Percentiles rank a stretch among this genome's conserved stretches.
phyloP scores from a whole-genome alignment of 257 asterid genomes.

The Eucommia ulmoides region DNA sequence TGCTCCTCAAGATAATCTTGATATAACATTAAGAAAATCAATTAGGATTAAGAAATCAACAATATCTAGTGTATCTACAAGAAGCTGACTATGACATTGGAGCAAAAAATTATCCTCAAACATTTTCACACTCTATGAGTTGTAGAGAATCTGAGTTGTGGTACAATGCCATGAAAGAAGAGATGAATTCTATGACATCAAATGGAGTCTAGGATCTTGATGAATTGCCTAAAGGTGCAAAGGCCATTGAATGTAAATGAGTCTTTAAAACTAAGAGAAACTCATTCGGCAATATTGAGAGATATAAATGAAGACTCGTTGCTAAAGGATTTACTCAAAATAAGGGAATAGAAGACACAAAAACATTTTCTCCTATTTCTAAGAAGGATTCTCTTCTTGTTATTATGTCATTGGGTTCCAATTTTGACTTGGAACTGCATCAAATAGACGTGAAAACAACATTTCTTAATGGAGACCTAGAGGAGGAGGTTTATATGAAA shows the following conservation, averaged over 20 bases:
- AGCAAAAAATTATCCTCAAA: not conserved
- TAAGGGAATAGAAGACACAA: too few species aligned
- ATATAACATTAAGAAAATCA: not conserved
- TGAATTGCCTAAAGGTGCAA: not conserved
- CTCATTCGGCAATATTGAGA: too few species aligned
- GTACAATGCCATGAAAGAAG: not conserved
- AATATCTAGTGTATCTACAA: not conserved
- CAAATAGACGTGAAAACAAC: not conserved
- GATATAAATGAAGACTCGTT: too few species aligned
- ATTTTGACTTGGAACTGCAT: not conserved
- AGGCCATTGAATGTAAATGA: not conserved
- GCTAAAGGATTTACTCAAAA: too few species aligned
- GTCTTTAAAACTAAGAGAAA: too few species aligned
- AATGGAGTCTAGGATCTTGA: not conserved
- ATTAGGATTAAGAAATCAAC: not conserved
- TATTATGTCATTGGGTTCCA: not conserved
- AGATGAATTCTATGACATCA: not conserved
- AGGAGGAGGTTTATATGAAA: not conserved
- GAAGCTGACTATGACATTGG: not conserved
- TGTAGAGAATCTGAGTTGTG: too few species aligned
- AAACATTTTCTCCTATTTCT: too few species aligned
- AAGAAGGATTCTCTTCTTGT: too few species aligned
- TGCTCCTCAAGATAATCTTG: not conserved
- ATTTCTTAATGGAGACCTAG: not conserved
- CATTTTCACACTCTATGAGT: not conserved